Percentiles rank a stretch among this genome's conserved stretches.
phyloP scores from a whole-genome alignment of 805 yeast species.

The Saturnispora ahearnii region DNA sequence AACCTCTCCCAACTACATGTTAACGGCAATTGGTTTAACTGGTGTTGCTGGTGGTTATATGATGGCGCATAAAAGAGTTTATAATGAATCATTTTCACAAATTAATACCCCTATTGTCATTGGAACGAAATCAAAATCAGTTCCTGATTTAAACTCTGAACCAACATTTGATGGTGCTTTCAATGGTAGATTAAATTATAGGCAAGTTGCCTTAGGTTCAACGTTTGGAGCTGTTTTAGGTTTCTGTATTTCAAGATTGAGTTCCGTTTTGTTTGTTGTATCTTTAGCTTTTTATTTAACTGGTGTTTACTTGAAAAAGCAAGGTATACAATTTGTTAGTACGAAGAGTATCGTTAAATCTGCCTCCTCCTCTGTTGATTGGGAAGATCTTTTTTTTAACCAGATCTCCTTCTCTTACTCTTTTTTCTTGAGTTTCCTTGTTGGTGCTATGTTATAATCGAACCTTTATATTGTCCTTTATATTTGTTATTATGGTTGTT shows the following conservation, averaged over 20 bases:
- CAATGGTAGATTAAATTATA: constrained; percentile 45
- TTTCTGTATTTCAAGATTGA: constrained; percentile 50
- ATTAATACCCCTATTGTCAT: constrained; percentile 3
- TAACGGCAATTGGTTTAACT: constrained; percentile 16
- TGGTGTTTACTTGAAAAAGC: constrained; percentile 46
- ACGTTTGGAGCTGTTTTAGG: constrained; percentile 53
- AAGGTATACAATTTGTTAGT: constrained; percentile 31
- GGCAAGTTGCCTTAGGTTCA: constrained; percentile 55
- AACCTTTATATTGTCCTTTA: background rate
- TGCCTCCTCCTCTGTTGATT: constrained; percentile 9
- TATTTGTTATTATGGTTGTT: background rate
- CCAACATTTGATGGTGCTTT: constrained; percentile 30
- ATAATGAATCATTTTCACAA: constrained; percentile 14
- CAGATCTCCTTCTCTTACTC: constrained; percentile 55
- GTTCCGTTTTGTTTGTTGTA: constrained; percentile 42
- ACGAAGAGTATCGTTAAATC: constrained; percentile 5
- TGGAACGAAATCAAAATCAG: background rate
- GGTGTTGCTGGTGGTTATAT: constrained; percentile 16
- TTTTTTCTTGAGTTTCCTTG: constrained; percentile 44
- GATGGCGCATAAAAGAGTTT: constrained; percentile 14
- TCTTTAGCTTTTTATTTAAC: constrained; percentile 37
- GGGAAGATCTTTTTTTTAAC: constrained; percentile 39
- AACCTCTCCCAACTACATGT: constrained; percentile 10
- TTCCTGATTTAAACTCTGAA: constrained; percentile 1
- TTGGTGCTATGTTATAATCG: constrained; percentile 36